Percentiles rank a stretch among this genome's conserved stretches.
These are phyloP conservation scores for Camillea tinctor DNA, from an alignment of 2,329 filamentous ascomycete species.

Conservation along the genomic window DNA sequence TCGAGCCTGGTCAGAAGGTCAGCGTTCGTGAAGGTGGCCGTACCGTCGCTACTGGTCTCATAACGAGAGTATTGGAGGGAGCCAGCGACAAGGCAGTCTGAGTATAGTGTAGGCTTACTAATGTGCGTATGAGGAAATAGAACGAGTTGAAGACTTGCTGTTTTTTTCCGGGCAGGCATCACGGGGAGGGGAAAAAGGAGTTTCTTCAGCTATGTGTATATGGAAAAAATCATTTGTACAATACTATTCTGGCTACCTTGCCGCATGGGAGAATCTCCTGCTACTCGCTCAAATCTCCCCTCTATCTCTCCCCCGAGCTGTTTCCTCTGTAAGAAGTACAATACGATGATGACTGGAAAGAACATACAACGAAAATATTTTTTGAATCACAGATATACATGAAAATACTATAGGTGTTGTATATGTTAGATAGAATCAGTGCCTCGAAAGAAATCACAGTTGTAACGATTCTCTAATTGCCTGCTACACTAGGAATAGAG, in stretches of 20 bases:
- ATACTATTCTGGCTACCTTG: slow-evolving; percentile 22
- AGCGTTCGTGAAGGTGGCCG: slow-evolving; percentile 97
- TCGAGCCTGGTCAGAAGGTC: slow-evolving; percentile 92
- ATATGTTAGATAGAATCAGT: neutral
- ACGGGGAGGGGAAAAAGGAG: slow-evolving; percentile 19
- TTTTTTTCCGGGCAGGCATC: slow-evolving; percentile 15
- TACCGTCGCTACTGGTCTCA: slow-evolving; percentile 79
- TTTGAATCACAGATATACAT: neutral
- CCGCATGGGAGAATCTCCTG: slow-evolving; percentile 21
- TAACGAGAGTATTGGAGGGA: slow-evolving; percentile 70
- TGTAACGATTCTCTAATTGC: no score
- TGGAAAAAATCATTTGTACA: slow-evolving; percentile 27
- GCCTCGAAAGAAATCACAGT: neutral
- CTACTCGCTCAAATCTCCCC: slow-evolving; percentile 28
- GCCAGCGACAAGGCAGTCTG: slow-evolving; percentile 4
- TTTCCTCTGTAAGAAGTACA: slow-evolving; percentile 20
- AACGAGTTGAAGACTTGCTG: slow-evolving; percentile 22
- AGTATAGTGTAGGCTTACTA: slow-evolving; percentile 14
- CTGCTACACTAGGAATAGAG: no score
- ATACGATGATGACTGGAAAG: slow-evolving; percentile 15
- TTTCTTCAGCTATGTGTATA: slow-evolving; percentile 26
- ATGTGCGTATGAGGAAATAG: slow-evolving; percentile 19
- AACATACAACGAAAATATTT: neutral
- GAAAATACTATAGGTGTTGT: no score
- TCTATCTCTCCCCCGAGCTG: slow-evolving; percentile 18